Conservation (phyloP, 73 alveolate species). For the Durusdinium trenchii region DNA sequence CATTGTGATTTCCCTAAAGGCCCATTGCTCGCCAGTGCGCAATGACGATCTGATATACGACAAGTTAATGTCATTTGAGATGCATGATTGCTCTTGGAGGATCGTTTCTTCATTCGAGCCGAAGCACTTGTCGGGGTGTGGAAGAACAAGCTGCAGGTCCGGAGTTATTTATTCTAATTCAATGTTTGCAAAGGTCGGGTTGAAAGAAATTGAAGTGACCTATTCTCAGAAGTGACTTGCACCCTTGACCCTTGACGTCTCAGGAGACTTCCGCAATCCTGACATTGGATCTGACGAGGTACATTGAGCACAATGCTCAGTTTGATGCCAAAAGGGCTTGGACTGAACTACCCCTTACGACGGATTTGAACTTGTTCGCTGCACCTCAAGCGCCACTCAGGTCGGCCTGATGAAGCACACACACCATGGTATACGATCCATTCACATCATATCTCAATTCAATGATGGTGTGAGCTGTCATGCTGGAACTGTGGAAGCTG, state of each 20-base stretch:
- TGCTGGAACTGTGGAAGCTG: too few species aligned
- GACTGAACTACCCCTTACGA: too few species aligned
- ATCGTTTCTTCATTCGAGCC: constrained; percentile 93
- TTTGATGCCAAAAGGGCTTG: too few species aligned
- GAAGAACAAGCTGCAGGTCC: constrained; percentile 84
- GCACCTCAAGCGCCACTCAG: too few species aligned
- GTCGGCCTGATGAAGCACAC: too few species aligned
- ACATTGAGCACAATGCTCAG: constrained; percentile 24
- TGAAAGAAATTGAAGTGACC: neutral
- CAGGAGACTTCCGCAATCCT: constrained; percentile 96
- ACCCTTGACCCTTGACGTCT: neutral
- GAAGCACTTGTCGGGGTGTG: constrained; percentile 96
- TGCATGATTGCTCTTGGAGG: constrained; percentile 94
- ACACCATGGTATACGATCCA: too few species aligned
- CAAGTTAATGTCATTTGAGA: neutral
- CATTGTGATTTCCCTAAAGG: constrained; percentile 90
- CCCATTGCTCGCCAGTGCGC: neutral
- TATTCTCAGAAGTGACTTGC: neutral
- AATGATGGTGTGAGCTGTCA: too few species aligned
- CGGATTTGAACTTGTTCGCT: too few species aligned
- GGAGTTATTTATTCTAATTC: neutral
- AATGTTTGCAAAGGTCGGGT: neutral
- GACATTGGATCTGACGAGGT: constrained; percentile 96
- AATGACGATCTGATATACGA: neutral
- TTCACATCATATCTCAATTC: too few species aligned